Evolutionary conservation across 148 eudicot genomes (phyloP), one percentile per base, ranked within the genome.

Genomic region (Beta vulgaris): DNA sequence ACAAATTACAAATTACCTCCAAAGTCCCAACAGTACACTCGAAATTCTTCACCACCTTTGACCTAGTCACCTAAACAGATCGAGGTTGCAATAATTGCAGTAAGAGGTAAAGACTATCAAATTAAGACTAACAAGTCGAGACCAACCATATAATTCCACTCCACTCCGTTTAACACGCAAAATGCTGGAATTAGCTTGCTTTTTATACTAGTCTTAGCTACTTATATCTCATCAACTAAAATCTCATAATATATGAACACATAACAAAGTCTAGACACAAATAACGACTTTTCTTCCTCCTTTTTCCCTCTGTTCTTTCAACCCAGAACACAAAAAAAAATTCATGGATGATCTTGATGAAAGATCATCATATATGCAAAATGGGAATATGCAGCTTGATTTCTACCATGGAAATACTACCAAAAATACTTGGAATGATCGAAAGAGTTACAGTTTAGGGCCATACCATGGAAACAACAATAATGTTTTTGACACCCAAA

Each of bases 1-100:
- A n/a, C n/a, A n/a, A n/a, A n/a, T n/a, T n/a, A n/a, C n/a, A n/a
- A n/a, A n/a, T n/a, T n/a, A n/a, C n/a, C n/a, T 25, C 64, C n/a
- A 34, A 71, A 71, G 14, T 36, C 61, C 19, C 74, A 57, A 51
- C 14, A 68, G 12, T 5, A 71, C 44, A 10, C 7, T 9, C 14
- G 0, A 62, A 62, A 62, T 62, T 62, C 67, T 35, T 35, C 67
- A 62, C 54, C 71, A 42, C n/a, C 25, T 46, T 62, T 74, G 77
- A 62, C 77, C 42, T 25, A 28, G 40, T n/a, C 32, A 44, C 40
- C 2, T 2, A 55, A 55, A 82, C 86, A 82, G 80, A 89, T 84
- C 67, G 88, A 83, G 81, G 86, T 88, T 53, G 82, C 71, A 65
- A 91, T 89, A 68, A 74, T 89, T 72, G 91, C 25, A 69, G 2